These are phyloP conservation scores for Physcomitrellopsis africana DNA, from an alignment of 225 moss, liverwort and hornwort genomes.

Conservation along the genomic window DNA sequence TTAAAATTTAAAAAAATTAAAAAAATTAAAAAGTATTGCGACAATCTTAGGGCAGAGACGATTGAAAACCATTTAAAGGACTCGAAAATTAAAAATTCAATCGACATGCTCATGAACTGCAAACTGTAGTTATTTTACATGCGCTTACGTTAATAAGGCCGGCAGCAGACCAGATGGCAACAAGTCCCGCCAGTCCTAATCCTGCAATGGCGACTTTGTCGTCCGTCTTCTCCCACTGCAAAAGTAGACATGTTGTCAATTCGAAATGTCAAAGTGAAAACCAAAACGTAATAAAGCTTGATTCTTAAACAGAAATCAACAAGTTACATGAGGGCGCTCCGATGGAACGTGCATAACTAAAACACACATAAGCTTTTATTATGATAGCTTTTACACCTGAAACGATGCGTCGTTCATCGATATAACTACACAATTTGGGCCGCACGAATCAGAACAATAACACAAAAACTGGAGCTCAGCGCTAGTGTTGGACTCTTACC, in stretches of 20 bases:
- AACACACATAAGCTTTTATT: no score
- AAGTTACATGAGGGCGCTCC: no score
- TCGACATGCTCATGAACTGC: neutral
- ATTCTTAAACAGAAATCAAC: neutral
- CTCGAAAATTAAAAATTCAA: neutral
- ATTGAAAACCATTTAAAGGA: neutral
- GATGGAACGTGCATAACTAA: no score
- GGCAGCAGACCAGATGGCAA: conserved; percentile 73
- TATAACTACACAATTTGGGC: neutral
- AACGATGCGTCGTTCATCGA: neutral
- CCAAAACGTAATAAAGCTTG: neutral
- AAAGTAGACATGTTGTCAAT: neutral
- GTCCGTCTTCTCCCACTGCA: conserved; percentile 90
- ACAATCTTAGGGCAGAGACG: neutral
- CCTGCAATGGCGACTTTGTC: conserved; percentile 88
- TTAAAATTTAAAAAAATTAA: no score
- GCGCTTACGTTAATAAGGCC: conserved; percentile 73
- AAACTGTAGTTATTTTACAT: neutral
- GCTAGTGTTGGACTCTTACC: conserved; percentile 28
- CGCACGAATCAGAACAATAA: conserved; percentile 1
- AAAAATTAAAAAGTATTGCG: no score
- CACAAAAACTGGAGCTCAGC: conserved; percentile 7
- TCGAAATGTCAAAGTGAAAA: neutral
- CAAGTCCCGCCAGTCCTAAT: conserved; percentile 69
- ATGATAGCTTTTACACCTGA: no score